A percentile compares a stretch with the other conserved stretches of the same genome.
Conservation (phyloP, 371 early-diverging fungal genomes). For the Zopfochytrium polystomum region DNA sequence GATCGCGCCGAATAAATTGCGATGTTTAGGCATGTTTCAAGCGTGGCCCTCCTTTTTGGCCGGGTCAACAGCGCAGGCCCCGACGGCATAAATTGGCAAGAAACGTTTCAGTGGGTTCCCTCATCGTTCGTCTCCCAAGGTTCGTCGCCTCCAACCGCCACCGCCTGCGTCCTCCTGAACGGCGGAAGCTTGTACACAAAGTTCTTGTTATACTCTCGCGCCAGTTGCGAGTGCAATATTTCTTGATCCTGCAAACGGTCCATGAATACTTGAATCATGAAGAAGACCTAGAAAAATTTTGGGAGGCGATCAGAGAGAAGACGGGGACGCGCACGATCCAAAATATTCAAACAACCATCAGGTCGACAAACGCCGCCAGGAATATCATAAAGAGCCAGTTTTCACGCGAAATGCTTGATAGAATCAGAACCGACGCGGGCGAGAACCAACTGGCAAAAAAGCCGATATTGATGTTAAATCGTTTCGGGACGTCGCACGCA, state of each 20-base stretch:
- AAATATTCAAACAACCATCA: slow-evolving; percentile 21
- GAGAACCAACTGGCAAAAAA: slow-evolving; percentile 23
- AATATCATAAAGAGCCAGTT: slow-evolving; percentile 15
- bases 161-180: slow-evolving; percentile 10
- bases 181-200: slow-evolving; percentile 29
- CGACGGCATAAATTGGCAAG: too few species aligned
- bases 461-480: not conserved
- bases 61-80: too few species aligned
- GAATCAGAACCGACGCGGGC: slow-evolving; percentile 6
- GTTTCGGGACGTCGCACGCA: not conserved
- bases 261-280: slow-evolving; percentile 2
- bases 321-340: too few species aligned
- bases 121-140: too few species aligned
- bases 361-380: slow-evolving; percentile 9
- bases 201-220: slow-evolving; percentile 22
- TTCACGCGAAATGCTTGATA: slow-evolving; percentile 9
- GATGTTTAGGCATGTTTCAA: too few species aligned
- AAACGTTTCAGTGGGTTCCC: too few species aligned
- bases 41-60: too few species aligned
- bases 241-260: slow-evolving; percentile 15
- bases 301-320: not conserved
- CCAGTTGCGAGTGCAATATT: slow-evolving; percentile 14
- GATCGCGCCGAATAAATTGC: too few species aligned
- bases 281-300: slow-evolving; percentile 9
- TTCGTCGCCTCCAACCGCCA: slow-evolving; percentile 20